phyloP scores from a whole-genome alignment of 1,284 basidiomycete genomes.

The Coniophora puteana region DNA sequence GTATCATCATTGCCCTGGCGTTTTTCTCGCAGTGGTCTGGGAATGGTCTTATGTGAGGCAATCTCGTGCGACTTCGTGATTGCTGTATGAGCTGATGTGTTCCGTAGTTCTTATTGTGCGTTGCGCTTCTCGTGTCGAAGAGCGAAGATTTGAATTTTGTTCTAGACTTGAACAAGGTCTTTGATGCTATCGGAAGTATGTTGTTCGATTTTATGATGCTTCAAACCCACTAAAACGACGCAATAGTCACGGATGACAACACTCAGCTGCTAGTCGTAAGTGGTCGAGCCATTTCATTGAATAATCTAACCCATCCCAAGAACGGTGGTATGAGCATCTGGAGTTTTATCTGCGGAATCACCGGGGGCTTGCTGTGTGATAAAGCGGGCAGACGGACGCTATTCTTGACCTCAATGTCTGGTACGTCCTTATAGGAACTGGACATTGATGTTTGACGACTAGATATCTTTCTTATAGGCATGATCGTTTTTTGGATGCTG shows the following conservation, averaged over 20 bases:
- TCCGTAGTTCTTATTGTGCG: slow-evolving; percentile 24
- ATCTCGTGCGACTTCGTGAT: not conserved
- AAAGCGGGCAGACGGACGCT: slow-evolving; percentile 47
- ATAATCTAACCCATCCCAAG: slow-evolving; percentile 17
- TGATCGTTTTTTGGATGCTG: slow-evolving; percentile 9
- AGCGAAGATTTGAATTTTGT: not conserved
- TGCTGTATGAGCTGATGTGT: slow-evolving; percentile 1
- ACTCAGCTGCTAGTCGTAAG: slow-evolving; percentile 5
- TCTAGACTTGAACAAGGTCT: slow-evolving; percentile 47
- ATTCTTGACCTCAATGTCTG: slow-evolving; percentile 48
- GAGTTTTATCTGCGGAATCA: slow-evolving; percentile 46
- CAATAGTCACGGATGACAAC: slow-evolving; percentile 1
- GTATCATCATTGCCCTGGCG: slow-evolving; percentile 53
- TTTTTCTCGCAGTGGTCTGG: slow-evolving; percentile 68
- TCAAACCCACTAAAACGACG: no score
- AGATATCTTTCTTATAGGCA: no score
- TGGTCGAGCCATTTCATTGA: not conserved
- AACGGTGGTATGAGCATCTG: slow-evolving; percentile 55
- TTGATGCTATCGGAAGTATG: slow-evolving; percentile 42
- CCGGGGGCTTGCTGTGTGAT: slow-evolving; percentile 46
- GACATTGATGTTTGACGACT: no score
- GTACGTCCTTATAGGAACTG: no score
- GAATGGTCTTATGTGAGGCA: slow-evolving; percentile 56
- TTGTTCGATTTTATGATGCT: not conserved
- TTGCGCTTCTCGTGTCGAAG: not conserved